Conservation (phyloP, 176 grass and related monocot genomes). For the Oryza glumipatula region DNA sequence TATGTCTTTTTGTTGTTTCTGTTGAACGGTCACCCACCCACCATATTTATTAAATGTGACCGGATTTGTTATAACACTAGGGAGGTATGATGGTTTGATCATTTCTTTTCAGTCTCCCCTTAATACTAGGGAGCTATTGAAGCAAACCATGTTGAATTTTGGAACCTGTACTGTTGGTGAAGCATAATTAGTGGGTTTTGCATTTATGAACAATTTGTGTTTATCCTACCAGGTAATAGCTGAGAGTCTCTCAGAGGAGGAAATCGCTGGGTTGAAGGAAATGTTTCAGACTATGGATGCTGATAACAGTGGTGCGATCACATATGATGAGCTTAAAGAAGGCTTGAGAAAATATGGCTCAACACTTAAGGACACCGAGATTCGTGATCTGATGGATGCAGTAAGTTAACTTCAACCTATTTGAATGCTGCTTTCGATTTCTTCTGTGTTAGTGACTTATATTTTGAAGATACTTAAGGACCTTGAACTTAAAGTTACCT, state of each 20-base stretch:
- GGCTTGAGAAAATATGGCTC: slow-evolving; percentile 92
- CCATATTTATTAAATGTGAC: not conserved
- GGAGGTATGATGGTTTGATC: not conserved
- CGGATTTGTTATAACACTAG: no score
- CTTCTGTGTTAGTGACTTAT: not conserved
- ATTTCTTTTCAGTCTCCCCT: not conserved
- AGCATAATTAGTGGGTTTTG: not conserved
- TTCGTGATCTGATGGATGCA: slow-evolving; percentile 97
- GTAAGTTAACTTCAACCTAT: slow-evolving; percentile 62
- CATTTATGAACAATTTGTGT: slow-evolving; percentile 22
- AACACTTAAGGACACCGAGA: slow-evolving; percentile 96
- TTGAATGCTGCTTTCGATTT: slow-evolving; percentile 13
- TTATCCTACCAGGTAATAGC: slow-evolving; percentile 82
- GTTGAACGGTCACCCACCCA: not conserved
- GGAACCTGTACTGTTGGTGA: not conserved
- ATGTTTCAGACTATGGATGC: slow-evolving; percentile 99
- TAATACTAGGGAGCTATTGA: not conserved
- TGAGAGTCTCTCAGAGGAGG: slow-evolving; percentile 97
- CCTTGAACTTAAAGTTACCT: slow-evolving; percentile 1
- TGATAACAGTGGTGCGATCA: slow-evolving; percentile 97
- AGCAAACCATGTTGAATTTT: not conserved
- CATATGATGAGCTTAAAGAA: slow-evolving; percentile 96
- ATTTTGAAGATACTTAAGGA: not conserved
- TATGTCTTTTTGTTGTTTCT: not conserved
- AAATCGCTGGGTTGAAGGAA: slow-evolving; percentile 98